These are phyloP conservation scores for Anthracocystis walkeri DNA, from an alignment of 1,284 basidiomycete species.

Conservation along the genomic window DNA sequence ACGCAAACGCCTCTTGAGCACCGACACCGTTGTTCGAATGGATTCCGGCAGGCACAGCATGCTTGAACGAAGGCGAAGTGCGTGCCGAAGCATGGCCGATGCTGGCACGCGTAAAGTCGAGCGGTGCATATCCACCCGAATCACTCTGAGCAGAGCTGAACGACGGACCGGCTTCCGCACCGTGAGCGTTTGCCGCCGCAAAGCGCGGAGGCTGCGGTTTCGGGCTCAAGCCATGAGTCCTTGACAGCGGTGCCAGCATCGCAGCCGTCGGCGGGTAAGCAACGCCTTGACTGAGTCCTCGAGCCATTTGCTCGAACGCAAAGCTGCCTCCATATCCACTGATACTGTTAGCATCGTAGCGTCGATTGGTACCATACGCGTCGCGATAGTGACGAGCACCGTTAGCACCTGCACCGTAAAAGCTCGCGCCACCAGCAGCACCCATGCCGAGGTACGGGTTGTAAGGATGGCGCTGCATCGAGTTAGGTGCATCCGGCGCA, in stretches of 20 bases:
- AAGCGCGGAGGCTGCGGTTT: slow-evolving; percentile 46
- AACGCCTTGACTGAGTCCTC: slow-evolving; percentile 57
- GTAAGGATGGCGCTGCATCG: slow-evolving; percentile 36
- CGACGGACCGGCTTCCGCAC: slow-evolving; percentile 14
- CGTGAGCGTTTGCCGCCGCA: slow-evolving; percentile 14
- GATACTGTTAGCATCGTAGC: slow-evolving; percentile 42
- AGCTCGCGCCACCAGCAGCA: slow-evolving; percentile 19
- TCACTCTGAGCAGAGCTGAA: slow-evolving; percentile 57
- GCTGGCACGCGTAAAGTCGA: slow-evolving; percentile 35
- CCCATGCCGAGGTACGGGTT: slow-evolving; percentile 27
- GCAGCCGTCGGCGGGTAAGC: slow-evolving; percentile 62
- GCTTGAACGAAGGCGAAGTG: slow-evolving; percentile 53
- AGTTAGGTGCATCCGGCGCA: slow-evolving; percentile 59
- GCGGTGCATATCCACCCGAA: slow-evolving; percentile 39
- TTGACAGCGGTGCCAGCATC: slow-evolving; percentile 65
- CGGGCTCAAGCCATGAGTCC: slow-evolving; percentile 59
- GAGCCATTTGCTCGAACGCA: slow-evolving; percentile 67
- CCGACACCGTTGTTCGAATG: slow-evolving; percentile 16
- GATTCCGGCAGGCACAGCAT: slow-evolving; percentile 40
- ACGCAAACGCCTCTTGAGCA: slow-evolving; percentile 56
- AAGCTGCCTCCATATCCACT: slow-evolving; percentile 62
- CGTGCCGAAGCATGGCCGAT: slow-evolving; percentile 54
- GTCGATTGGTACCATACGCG: slow-evolving; percentile 36
- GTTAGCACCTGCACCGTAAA: slow-evolving; percentile 22
- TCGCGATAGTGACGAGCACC: slow-evolving; percentile 42